Percentiles rank a stretch among this genome's conserved stretches.
Evolutionary conservation across 2,329 filamentous ascomycete species (phyloP).

Genomic region (Juglanconis oblonga): DNA sequence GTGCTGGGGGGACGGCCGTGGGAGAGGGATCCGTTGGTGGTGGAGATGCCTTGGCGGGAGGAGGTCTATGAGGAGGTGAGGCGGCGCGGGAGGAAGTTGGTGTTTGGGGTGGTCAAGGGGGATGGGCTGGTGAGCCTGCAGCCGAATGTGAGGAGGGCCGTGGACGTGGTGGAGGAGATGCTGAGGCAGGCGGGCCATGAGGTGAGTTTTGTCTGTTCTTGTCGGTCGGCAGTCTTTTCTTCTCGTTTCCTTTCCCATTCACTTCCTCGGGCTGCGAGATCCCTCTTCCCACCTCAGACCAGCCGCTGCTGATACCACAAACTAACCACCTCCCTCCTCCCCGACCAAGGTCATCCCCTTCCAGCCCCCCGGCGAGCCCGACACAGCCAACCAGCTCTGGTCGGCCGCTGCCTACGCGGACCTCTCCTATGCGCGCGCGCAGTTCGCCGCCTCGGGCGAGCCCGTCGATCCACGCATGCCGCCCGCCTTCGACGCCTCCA

Average conservation of each 20-base stretch:
- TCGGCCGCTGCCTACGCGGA: neutral
- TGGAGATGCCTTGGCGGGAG: neutral
- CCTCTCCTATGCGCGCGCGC: neutral
- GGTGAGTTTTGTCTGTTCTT: too few species aligned
- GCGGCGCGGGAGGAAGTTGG: neutral
- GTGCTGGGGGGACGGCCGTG: neutral
- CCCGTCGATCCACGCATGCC: neutral
- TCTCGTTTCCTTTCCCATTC: too few species aligned
- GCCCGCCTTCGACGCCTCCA: neutral
- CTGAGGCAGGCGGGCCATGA: neutral
- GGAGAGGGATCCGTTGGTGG: neutral
- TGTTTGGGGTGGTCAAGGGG: neutral
- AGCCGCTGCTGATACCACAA: too few species aligned
- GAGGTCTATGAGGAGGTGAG: neutral
- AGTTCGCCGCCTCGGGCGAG: constrained; percentile 9
- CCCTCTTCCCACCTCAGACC: too few species aligned
- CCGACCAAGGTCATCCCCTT: too few species aligned
- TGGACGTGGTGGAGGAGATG: neutral
- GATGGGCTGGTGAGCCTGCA: neutral
- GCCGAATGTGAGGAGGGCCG: neutral
- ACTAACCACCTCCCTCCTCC: too few species aligned
- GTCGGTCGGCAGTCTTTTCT: too few species aligned
- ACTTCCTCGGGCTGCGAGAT: too few species aligned
- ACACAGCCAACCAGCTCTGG: too few species aligned
- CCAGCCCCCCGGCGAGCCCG: too few species aligned